Conservation (phyloP, 108 stramenopile genomes). For the Parmales sp. region DNA sequence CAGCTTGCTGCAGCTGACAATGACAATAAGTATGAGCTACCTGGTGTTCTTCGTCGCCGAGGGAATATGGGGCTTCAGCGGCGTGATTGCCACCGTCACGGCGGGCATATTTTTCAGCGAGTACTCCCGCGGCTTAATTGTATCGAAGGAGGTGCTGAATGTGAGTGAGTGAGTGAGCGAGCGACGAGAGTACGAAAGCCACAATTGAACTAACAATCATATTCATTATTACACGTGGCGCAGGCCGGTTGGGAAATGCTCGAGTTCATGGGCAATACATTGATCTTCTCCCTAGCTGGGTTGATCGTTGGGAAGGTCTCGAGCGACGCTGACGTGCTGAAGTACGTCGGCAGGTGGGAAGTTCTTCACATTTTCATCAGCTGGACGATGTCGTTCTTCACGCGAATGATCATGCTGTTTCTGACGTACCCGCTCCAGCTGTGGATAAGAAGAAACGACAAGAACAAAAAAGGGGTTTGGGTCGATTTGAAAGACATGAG, state of each 20-base stretch:
- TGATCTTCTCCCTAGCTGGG: slow-evolving; percentile 23
- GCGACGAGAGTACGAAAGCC: no score
- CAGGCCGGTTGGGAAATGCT: slow-evolving; percentile 11
- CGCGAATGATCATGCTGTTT: neutral
- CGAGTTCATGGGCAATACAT: slow-evolving; percentile 15
- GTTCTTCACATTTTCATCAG: neutral
- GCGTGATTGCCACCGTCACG: slow-evolving; percentile 18
- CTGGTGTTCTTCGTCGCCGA: slow-evolving; percentile 21
- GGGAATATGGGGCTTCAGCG: neutral
- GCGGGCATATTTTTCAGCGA: slow-evolving; percentile 21
- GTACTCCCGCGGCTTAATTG: neutral
- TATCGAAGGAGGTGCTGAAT: slow-evolving; percentile 13
- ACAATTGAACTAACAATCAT: no score
- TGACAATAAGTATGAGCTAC: slow-evolving; percentile 19
- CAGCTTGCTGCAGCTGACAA: slow-evolving; percentile 16
- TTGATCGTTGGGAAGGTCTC: slow-evolving; percentile 2
- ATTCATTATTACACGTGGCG: no score
- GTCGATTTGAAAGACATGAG: neutral
- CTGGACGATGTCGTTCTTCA: neutral
- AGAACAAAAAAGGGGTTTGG: no score
- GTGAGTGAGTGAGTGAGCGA: no score
- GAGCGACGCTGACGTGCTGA: neutral
- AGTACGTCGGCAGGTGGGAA: neutral
- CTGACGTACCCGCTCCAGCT: neutral
- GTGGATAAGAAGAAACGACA: neutral